A percentile compares a stretch with the other conserved stretches of the same genome.
phyloP scores from a whole-genome alignment of 2,329 filamentous ascomycete species.

The Dichotomopilus funicola region DNA sequence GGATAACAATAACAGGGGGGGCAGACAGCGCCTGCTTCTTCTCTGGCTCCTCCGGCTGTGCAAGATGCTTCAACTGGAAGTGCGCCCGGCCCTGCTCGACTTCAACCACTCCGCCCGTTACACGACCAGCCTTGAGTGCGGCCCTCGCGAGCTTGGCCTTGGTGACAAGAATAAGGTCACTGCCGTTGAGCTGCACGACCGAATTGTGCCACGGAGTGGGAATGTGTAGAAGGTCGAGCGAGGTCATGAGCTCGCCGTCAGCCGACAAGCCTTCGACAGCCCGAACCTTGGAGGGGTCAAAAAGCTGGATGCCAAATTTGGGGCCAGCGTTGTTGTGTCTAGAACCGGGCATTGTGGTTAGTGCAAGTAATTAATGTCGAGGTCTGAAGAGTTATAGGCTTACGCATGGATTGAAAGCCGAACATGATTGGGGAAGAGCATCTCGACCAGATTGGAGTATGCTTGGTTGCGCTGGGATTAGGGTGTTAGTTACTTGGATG shows the following conservation, averaged over 20 bases:
- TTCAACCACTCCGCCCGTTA: slow-evolving; percentile 7
- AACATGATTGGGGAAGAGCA: slow-evolving; percentile 19
- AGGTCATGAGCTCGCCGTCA: slow-evolving; percentile 14
- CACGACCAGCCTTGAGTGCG: slow-evolving; percentile 8
- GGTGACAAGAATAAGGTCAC: slow-evolving; percentile 12
- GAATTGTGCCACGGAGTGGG: slow-evolving; percentile 19
- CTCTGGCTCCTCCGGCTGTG: background rate
- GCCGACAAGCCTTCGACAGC: slow-evolving; percentile 12
- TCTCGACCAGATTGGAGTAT: slow-evolving; percentile 19
- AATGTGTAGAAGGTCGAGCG: slow-evolving; percentile 17
- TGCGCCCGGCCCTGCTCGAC: background rate
- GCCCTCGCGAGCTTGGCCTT: slow-evolving; percentile 17
- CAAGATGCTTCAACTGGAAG: background rate
- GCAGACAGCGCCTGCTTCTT: background rate
- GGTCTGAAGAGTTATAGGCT: background rate
- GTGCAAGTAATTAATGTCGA: background rate
- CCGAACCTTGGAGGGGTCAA: slow-evolving; percentile 13
- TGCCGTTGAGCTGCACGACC: slow-evolving; percentile 13
- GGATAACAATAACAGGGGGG: background rate
- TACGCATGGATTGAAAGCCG: slow-evolving; percentile 19
- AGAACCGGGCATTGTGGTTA: background rate
- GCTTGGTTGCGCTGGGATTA: slow-evolving; percentile 15
- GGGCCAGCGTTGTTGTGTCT: slow-evolving; percentile 19
- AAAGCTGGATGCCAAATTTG: slow-evolving; percentile 20
- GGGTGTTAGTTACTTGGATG: background rate